Evolutionary conservation across 2,329 filamentous ascomycete species (phyloP), one percentile per base, ranked within the genome.

Genomic region (Zelopaecilomyces penicillatus): DNA sequence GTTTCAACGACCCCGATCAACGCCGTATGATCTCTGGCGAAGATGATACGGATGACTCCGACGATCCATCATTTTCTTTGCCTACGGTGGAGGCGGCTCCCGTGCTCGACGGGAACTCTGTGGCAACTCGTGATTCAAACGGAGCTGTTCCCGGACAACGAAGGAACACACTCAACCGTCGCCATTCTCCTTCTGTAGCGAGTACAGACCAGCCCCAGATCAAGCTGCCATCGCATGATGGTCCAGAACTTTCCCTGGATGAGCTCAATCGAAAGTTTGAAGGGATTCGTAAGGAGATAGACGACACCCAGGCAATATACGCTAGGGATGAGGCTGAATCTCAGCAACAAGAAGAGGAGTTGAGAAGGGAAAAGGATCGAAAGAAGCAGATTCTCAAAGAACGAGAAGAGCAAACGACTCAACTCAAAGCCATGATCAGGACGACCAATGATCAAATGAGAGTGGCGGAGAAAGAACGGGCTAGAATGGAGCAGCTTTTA

Each of bases 341-440:
- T 47, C 78, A 78, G 52, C 69, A 74, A n/a, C 66, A 78, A 42
- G 67, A 87, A 52, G 76, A 80, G 34, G 80, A 86, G 37, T 61
- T 95, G 30, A 79, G 83, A 44, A 81, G 81, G 47, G 87, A 95
- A 56, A 84, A 87, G 48, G 87, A 94, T 52, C 77, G 83, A 41
- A 81, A 95, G 61, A 83, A 78, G 56, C 82, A 83, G 50, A 75
- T 82, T 19, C 73, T 93, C 43, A 93, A 87, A 60, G 87, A 95
- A 58, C 95, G 94, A 62, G 91, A 97, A 52, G 88, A 94, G 57
- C 85, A 83, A 41, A 96, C 88, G 40, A 82, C 87, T 37, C 88
- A 89, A 58, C 67, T 96, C 43, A 87, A 85, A 57, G 84, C 84
- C 50, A 83, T 91, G 58, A 82, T 94, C 43, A 83, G 87, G 42